phyloP scores from a whole-genome alignment of 352 stramenopile species.

The Phytophthora sansomeana region DNA sequence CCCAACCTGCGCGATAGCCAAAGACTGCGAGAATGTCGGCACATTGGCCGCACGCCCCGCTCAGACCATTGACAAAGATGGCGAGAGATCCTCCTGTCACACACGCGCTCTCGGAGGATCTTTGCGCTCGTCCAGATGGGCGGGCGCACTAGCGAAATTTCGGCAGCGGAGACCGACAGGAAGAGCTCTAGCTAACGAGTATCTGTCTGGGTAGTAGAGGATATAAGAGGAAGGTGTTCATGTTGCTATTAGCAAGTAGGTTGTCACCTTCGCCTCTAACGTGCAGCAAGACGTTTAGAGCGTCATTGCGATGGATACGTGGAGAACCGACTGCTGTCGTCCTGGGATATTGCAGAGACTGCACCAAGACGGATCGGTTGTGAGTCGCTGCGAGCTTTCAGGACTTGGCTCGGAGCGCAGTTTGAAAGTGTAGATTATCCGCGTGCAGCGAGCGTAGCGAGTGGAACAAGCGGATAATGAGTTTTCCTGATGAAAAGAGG shows the following conservation, averaged over 20 bases:
- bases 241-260: too few species aligned
- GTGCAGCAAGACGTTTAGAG: too few species aligned
- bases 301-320: neutral
- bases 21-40: neutral
- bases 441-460: too few species aligned
- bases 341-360: slow-evolving; percentile 25
- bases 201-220: too few species aligned
- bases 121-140: neutral
- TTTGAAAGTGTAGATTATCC: too few species aligned
- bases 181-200: too few species aligned
- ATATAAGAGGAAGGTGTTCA: too few species aligned
- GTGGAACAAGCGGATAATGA: too few species aligned
- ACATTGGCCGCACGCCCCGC: neutral
- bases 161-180: neutral
- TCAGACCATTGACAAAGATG: too few species aligned
- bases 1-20: neutral
- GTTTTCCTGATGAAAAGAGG: too few species aligned
- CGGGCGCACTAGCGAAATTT: neutral
- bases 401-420: neutral
- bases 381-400: neutral
- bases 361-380: slow-evolving; percentile 16
- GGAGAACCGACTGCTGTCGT: slow-evolving; percentile 1
- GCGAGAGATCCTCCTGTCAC: neutral
- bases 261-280: too few species aligned
- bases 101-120: slow-evolving; percentile 1